Evolutionary conservation across 2,329 filamentous ascomycete species (phyloP).

Genomic region (Colletotrichum lini): DNA sequence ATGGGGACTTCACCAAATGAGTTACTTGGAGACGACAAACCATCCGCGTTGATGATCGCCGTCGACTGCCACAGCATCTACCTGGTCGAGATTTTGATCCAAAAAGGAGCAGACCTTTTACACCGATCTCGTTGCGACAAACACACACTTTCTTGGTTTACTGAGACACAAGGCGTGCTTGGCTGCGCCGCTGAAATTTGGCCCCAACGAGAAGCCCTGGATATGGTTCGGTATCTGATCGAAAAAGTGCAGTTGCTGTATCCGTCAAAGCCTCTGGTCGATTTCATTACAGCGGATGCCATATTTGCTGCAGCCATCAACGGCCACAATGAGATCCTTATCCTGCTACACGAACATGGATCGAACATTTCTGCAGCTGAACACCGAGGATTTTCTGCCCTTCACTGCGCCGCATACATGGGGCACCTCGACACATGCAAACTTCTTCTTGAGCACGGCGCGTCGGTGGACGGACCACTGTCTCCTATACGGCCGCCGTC

Average conservation of each 20-base stretch:
- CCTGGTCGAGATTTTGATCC: not conserved
- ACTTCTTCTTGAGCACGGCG: conserved; percentile 1
- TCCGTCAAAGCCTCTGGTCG: not conserved
- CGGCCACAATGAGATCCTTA: not conserved
- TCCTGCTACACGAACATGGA: not conserved
- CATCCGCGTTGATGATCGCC: not conserved
- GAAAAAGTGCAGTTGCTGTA: too few species aligned
- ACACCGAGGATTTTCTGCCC: not conserved
- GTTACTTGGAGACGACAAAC: accelerated
- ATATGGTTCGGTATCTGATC: not conserved
- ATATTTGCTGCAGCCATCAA: not conserved
- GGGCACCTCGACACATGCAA: not conserved
- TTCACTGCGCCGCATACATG: not conserved
- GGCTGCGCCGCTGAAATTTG: not conserved
- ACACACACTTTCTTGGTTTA: not conserved
- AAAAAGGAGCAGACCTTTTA: not conserved
- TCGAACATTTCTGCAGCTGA: not conserved
- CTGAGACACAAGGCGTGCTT: not conserved
- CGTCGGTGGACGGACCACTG: not conserved
- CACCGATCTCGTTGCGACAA: not conserved
- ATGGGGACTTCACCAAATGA: not conserved
- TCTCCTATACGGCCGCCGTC: not conserved
- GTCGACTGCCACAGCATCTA: accelerated
- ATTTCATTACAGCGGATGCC: not conserved
- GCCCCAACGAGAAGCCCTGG: not conserved